Conservation (phyloP, 176 grass and related monocot species). For the Carex cristatella region DNA sequence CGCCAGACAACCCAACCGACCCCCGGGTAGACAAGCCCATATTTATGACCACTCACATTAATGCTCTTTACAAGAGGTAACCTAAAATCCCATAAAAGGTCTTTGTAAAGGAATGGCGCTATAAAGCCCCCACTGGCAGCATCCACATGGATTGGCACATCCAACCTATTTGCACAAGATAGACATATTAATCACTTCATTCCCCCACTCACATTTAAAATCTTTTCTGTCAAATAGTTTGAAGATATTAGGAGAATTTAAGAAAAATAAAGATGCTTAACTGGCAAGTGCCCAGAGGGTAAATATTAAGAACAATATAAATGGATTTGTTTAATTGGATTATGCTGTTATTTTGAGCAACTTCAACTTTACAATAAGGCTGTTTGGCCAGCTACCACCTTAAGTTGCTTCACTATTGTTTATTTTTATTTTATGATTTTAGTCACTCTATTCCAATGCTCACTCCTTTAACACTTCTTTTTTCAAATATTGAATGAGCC, state of each 20-base stretch:
- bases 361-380: not conserved
- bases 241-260: not conserved
- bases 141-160: conserved; percentile 73
- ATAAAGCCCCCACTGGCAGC: conserved; percentile 82
- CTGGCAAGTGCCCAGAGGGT: not conserved
- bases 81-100: conserved; percentile 74
- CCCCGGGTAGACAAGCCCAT: conserved; percentile 73
- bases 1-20: conserved; percentile 80
- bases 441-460: not conserved
- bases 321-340: not conserved
- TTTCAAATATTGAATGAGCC: not conserved
- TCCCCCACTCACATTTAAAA: not conserved
- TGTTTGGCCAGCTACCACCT: not conserved
- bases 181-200: not conserved
- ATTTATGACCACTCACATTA: conserved; percentile 80
- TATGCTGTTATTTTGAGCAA: not conserved
- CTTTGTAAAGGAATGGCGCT: conserved; percentile 58
- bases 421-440: not conserved
- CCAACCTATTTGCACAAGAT: conserved; percentile 39
- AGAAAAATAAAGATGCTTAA: not conserved
- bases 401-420: not conserved
- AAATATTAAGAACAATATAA: not conserved
- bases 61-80: conserved; percentile 77
- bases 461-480: not conserved
- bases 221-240: not conserved